Base-by-base conservation (phyloP, 108 stramenopile species). In the Aurantiochytrium sp. region DNA sequence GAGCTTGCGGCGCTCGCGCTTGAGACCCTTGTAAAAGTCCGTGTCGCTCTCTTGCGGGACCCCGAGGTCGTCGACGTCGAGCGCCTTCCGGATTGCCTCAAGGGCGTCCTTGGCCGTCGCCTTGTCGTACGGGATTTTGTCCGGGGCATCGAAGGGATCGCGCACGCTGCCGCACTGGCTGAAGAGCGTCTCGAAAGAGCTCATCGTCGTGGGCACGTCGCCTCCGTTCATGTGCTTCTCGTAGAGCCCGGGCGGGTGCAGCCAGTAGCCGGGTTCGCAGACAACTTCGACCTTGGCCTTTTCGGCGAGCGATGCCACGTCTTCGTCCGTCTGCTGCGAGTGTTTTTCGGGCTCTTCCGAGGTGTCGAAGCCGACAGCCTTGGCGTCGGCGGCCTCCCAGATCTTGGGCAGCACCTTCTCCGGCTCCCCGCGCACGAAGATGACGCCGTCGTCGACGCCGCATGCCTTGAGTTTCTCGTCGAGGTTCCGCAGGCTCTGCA, bases 401-500 rank as follows among this genome's bases (percentile, higher is more conserved):
- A 96, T 68, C 68, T 89, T 68, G 2, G 96, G 95, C 10, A 97
- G 85, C 6, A 93, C 91, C 32, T 90, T 92, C n/a, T 89, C 90
- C 0, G 97, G 96, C 73, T 96, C 94, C 12, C 97, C 98, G 4
- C 86, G 68, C 3, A 92, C 89, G 54, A 97, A 95, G 55, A 92
- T 94, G 32, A 97, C 88, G 2, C 96, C 68, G 10, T 92, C 94
- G 2, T 95, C 88, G 31, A 52, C 52, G 21, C 65, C 69, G 22
- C 37, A 86, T 88, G 12, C 92, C 90, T 52, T 4, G 0, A 98
- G 90, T 27, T 89, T 92, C 17, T 88, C 55, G 88, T 97, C 96
- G 41, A 97, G 89, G 68, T 96, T 95, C 54, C 86, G 55, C 15
- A 97, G 88, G 55, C 91, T 93, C 89, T 99, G 94, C 52, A 98